These are phyloP conservation scores for Psilocybe sp. DNA, from an alignment of 768 basidiomycete species.

Conservation along the genomic window DNA sequence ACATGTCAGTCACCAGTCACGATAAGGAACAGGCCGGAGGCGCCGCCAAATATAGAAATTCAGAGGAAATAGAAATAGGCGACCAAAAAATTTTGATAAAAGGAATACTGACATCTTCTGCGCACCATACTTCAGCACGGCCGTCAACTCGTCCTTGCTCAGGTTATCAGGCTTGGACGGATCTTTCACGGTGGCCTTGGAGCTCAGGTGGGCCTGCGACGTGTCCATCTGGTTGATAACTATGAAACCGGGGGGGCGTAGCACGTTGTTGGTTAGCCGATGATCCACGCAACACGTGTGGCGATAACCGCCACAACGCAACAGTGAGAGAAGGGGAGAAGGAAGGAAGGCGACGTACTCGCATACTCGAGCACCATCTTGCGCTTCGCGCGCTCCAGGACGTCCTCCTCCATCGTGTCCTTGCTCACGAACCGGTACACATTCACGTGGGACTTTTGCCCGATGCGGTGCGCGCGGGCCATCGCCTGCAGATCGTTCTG, in stretches of 20 bases:
- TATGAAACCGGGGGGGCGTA: no score
- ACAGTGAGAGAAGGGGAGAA: not conserved
- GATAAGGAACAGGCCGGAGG: not conserved
- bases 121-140: constrained; percentile 97
- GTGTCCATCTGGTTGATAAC: constrained; percentile 99
- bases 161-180: constrained; percentile 75
- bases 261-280: constrained; percentile 4
- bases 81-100: constrained; percentile 2
- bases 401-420: constrained; percentile 99
- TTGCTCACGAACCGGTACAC: constrained; percentile 99
- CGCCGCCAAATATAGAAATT: no score
- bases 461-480: constrained; percentile 98
- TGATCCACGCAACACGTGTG: constrained; percentile 1
- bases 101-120: constrained; percentile 79
- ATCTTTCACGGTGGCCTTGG: constrained; percentile 63
- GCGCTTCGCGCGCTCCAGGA: constrained; percentile 95
- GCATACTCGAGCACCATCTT: constrained; percentile 99
- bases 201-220: constrained; percentile 91
- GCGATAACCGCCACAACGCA: not conserved
- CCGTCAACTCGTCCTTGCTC: constrained; percentile 94
- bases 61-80: constrained; percentile 9
- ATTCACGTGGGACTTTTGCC: constrained; percentile 97
- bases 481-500: constrained; percentile 99
- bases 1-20: not conserved
- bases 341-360: constrained; percentile 56